Conservation (phyloP, 768 basidiomycete species). For the Trametes punicea region DNA sequence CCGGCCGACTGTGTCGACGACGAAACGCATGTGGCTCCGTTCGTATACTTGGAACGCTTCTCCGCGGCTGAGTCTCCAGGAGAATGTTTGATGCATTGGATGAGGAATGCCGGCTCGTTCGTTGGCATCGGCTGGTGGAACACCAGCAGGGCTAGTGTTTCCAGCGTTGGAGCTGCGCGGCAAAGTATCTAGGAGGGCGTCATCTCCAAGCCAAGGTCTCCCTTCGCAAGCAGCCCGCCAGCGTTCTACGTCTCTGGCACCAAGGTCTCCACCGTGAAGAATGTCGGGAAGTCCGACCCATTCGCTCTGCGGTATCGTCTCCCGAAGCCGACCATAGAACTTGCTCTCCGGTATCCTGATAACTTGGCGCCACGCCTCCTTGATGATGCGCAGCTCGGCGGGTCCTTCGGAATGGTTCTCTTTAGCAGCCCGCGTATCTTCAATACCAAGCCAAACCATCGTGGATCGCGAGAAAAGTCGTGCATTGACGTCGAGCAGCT, state of each 20-base stretch:
- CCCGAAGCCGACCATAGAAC: slow-evolving; percentile 2
- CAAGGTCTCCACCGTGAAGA: neutral
- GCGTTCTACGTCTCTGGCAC: neutral
- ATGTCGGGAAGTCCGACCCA: neutral
- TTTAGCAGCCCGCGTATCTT: neutral
- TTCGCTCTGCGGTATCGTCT: neutral
- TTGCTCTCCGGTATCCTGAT: neutral
- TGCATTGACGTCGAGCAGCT: slow-evolving; percentile 7
- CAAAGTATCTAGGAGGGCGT: too few relatives aligned
- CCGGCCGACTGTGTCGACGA: slow-evolving; percentile 5
- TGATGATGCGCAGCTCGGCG: neutral
- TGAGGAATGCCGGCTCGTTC: too few relatives aligned
- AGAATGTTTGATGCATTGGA: slow-evolving; percentile 6
- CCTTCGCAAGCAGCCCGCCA: too few relatives aligned
- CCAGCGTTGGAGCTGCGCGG: too few relatives aligned
- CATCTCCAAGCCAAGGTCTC: too few relatives aligned
- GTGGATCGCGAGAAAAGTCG: slow-evolving; percentile 14
- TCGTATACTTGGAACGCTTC: neutral
- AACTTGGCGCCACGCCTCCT: slow-evolving; percentile 16
- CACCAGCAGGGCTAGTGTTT: too few relatives aligned
- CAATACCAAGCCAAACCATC: slow-evolving; percentile 13
- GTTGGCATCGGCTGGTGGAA: too few relatives aligned
- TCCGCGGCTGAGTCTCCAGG: neutral
- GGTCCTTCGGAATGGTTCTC: too few relatives aligned
- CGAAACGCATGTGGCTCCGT: slow-evolving; percentile 14